Base-by-base conservation (phyloP, 495 filamentous ascomycete species). In the Chaetomium tenue region DNA sequence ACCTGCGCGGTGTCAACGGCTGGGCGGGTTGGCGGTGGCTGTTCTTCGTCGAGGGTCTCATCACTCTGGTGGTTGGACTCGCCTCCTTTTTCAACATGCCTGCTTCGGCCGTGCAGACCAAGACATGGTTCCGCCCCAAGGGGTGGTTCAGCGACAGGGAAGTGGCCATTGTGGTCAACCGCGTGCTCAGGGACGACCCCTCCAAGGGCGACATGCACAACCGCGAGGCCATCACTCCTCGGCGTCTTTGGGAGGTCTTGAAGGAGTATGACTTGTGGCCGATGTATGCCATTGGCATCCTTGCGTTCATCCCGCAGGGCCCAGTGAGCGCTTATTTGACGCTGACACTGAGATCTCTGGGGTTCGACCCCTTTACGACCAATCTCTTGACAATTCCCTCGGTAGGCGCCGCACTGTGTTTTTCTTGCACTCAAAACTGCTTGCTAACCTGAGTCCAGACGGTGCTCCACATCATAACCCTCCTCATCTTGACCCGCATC, bases 211-310 rank as follows among this genome's bases (percentile, higher is more conserved):
- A 79, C 61, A 83, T 83, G 82, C 78, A 83, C 69, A 82, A 80
- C 55, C 75, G 88, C 5, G 85, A 91, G 74, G 83, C 82, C 2
- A 72, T 92, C 8, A 82, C 80, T 0, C 81, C 79, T 0, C 84
- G 74, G 30, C 72, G 81, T 23, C 77, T 91, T n/a, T 86, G 82
- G 79, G 66, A 82, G 20, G 78, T 81, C 3, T 63, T 91, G 3
- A 82, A 73, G 28, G 89, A 91, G 70, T 91, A 84, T 53, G 85
- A 92, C 60, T 77, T 92, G 71, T 91, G 88, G 86, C 84, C 86
- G 0, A 81, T 90, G 30, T 91, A 90, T 66, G 66, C 88, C 22
- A 67, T 89, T 5, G 87, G 88, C 12, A 55, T 91, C 5, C 75
- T 77, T 0, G 86, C 78, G 70, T 71, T 78, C 55, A 85, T 89